Evolutionary conservation across 2,329 filamentous ascomycete genomes (phyloP), one percentile per base, ranked within the genome.

Genomic region (Penicillium sp.): DNA sequence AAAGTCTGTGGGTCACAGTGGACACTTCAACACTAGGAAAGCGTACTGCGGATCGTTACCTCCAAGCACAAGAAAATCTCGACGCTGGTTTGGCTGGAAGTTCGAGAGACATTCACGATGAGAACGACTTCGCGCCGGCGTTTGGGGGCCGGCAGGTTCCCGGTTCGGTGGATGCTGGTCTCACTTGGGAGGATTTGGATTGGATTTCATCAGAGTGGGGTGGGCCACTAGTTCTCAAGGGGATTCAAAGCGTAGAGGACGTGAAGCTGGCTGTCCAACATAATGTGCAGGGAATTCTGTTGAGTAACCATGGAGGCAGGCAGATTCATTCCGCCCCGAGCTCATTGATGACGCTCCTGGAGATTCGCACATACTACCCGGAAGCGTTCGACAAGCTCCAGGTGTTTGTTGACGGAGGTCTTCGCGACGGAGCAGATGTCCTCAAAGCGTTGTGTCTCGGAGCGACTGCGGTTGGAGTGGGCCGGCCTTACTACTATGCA

Each of bases 231-330:
- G 38, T 64, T 30, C 37, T 63, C 31, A 64, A 63, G 43, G 61
- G 61, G 1, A 53, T 64, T 3, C 56, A 59, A 26, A 46, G 46
- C 5, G 61, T 62, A 9, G 58, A 64, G 25, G 61, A 64, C 35
- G 60, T 59, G 26, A 57, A 56, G 17, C 25, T 60, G 0, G 61
- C 61, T 11, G 36, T 58, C 2, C 33, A 72, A 47, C 42, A 60
- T 31, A 36, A 44, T 1, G 60, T 54, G 0, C 58, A 81, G 44
- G 81, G 80, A 6, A 78, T 84, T 28, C 68, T 82, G 53, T 59
- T 84, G 26, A 80, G 76, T 50, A 84, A 84, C 60, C 82, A 84
- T 53, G 82, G 82, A 26, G 82, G 82, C 4, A 70, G 82, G 28
- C 77, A 78, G 0, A 71, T 82, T 3, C 81, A 84, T 50, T 78